These are phyloP conservation scores for Phoenix roebelenii DNA, from an alignment of 176 grass and related monocot genomes.

Conservation along the genomic window DNA sequence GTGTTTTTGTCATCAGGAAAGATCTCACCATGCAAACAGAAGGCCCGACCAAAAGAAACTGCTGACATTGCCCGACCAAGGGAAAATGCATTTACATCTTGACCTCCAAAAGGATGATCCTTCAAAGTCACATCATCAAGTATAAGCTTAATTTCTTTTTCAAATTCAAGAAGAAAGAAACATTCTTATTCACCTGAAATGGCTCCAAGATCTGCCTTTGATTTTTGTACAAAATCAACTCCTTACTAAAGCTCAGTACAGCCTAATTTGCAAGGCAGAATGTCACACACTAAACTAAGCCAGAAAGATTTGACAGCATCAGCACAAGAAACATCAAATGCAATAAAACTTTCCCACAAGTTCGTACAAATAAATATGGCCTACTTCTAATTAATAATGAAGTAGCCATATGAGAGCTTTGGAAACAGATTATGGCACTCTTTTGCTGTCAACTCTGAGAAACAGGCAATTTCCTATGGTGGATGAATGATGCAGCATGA, in stretches of 20 bases:
- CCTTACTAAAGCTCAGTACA: conserved; percentile 30
- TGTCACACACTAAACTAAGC: conserved; percentile 18
- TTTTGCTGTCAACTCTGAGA: too few relatives aligned
- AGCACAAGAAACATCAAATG: too few relatives aligned
- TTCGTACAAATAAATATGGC: too few relatives aligned
- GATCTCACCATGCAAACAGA: conserved; percentile 54
- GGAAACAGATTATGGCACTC: too few relatives aligned
- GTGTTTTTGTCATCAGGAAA: conserved; percentile 7
- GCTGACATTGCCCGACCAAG: conserved; percentile 94
- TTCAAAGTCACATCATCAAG: conserved; percentile 24
- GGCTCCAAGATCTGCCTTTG: background rate
- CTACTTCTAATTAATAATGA: too few relatives aligned
- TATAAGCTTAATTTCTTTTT: conserved; percentile 40
- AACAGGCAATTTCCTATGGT: too few relatives aligned
- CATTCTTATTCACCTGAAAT: conserved; percentile 90
- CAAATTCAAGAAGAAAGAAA: conserved; percentile 71
- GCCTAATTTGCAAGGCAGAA: conserved; percentile 15
- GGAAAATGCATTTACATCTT: conserved; percentile 70
- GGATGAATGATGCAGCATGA: too few relatives aligned
- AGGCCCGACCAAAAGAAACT: conserved; percentile 73
- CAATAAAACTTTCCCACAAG: too few relatives aligned
- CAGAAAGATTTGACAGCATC: background rate
- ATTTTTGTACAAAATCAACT: too few relatives aligned
- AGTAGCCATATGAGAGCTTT: too few relatives aligned
- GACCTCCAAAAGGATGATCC: conserved; percentile 61